Evolutionary conservation across 2,329 filamentous ascomycete genomes (phyloP).

Genomic region (Myriosclerotinia scirpicola): DNA sequence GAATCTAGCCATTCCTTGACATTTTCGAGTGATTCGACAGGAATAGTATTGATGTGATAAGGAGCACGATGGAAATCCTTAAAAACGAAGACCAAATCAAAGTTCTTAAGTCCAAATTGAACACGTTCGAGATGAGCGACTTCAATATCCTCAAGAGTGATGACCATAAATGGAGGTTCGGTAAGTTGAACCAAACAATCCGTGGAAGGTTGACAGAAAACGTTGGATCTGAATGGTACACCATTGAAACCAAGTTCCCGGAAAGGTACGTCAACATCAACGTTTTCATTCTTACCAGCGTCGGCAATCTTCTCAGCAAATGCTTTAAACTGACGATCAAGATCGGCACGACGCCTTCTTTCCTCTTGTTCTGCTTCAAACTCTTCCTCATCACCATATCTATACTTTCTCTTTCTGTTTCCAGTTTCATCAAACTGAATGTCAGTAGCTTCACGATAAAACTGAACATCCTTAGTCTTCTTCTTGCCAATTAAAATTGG

Average conservation of each 20-base stretch:
- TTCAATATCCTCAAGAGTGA: constrained; percentile 94
- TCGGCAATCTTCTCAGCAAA: constrained; percentile 98
- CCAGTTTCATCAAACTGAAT: constrained; percentile 99
- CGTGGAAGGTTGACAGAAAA: constrained; percentile 92
- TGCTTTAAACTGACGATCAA: constrained; percentile 92
- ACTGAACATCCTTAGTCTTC: constrained; percentile 98
- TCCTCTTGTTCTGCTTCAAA: constrained; percentile 99
- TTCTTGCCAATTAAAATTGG: constrained; percentile 97
- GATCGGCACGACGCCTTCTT: constrained; percentile 80
- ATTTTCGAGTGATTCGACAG: constrained; percentile 87
- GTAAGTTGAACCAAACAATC: constrained; percentile 97
- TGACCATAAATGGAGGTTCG: constrained; percentile 93
- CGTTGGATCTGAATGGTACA: constrained; percentile 92
- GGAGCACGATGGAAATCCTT: constrained; percentile 93
- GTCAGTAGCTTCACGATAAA: constrained; percentile 95
- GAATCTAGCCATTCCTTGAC: constrained; percentile 98
- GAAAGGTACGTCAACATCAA: constrained; percentile 95
- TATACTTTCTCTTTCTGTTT: constrained; percentile 95
- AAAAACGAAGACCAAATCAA: constrained; percentile 97
- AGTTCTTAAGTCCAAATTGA: constrained; percentile 96
- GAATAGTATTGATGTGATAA: constrained; percentile 96
- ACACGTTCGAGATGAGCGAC: constrained; percentile 95
- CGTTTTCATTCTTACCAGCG: constrained; percentile 83
- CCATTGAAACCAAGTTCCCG: constrained; percentile 95
- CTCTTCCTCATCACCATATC: constrained; percentile 97